Conservation (phyloP, 257 asterid genomes). For the Penstemon davidsonii region DNA sequence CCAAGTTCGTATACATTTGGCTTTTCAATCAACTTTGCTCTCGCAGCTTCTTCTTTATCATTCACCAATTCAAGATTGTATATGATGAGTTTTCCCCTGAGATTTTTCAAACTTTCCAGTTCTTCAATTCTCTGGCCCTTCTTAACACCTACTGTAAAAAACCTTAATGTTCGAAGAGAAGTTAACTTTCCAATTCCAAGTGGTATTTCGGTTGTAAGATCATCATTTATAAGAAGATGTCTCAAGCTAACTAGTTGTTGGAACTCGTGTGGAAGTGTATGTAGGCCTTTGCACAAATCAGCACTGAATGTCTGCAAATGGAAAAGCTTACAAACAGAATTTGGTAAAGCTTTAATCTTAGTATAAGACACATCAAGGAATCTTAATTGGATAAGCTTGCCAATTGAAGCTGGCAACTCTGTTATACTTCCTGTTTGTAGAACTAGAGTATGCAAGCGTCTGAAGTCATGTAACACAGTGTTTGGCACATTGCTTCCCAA, state of each 20-base stretch:
- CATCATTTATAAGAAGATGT: slow-evolving; percentile 23
- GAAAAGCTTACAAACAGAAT: slow-evolving; percentile 29
- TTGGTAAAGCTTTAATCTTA: slow-evolving; percentile 13
- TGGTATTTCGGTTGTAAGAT: background rate
- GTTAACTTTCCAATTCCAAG: slow-evolving; percentile 19
- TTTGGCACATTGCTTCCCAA: background rate
- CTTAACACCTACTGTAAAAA: slow-evolving; percentile 13
- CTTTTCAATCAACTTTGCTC: background rate
- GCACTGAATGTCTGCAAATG: slow-evolving; percentile 29
- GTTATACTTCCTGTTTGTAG: background rate
- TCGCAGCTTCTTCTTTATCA: slow-evolving; percentile 8
- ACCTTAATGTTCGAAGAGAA: slow-evolving; percentile 21
- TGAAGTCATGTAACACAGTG: slow-evolving; percentile 15
- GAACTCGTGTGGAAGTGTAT: slow-evolving; percentile 12
- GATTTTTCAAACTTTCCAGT: slow-evolving; percentile 29
- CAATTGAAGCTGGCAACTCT: slow-evolving; percentile 21
- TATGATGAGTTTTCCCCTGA: slow-evolving; percentile 21
- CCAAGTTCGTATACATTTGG: background rate
- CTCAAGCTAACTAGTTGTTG: slow-evolving; percentile 23
- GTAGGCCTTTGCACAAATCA: background rate
- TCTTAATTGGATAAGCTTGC: slow-evolving; percentile 33
- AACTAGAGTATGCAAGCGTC: slow-evolving; percentile 17
- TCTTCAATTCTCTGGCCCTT: slow-evolving; percentile 33
- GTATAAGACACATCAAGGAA: slow-evolving; percentile 22
- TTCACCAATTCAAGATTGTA: slow-evolving; percentile 19